These are phyloP conservation scores for Vitis amurensis DNA, from an alignment of 164 flowering plant genomes.

Conservation along the genomic window DNA sequence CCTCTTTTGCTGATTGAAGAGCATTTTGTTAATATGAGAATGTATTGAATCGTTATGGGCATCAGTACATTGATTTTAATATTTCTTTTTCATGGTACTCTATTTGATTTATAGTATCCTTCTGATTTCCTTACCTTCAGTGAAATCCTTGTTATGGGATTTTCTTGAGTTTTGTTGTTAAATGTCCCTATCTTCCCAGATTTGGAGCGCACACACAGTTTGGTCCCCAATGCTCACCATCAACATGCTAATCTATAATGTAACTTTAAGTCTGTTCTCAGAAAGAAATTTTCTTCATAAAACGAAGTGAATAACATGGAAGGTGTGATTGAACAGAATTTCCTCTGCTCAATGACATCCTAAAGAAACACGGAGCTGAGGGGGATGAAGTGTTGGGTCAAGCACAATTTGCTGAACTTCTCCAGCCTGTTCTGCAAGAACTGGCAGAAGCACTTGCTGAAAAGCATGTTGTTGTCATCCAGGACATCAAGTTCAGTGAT, in stretches of 20 bases:
- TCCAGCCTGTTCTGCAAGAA: conserved; percentile 67
- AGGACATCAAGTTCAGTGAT: conserved; percentile 47
- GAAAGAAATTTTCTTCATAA: background rate
- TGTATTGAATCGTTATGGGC: too few species aligned
- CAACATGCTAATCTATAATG: background rate
- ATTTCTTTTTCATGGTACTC: too few species aligned
- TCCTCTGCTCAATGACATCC: conserved; percentile 51
- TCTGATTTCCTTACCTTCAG: too few species aligned
- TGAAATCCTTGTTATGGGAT: too few species aligned
- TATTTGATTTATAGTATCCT: too few species aligned
- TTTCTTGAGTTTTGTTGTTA: too few species aligned
- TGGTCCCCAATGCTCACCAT: background rate
- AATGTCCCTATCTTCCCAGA: too few species aligned
- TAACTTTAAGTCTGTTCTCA: background rate
- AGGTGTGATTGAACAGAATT: conserved; percentile 36
- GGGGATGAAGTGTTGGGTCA: conserved; percentile 67
- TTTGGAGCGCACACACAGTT: too few species aligned
- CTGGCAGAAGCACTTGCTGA: conserved; percentile 51
- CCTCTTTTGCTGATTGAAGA: too few species aligned
- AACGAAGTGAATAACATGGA: background rate
- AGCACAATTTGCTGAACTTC: conserved; percentile 71
- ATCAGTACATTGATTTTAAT: too few species aligned
- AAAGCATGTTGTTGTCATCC: conserved; percentile 47
- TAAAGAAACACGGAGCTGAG: conserved; percentile 65
- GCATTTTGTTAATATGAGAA: too few species aligned